Evolutionary conservation across 2,329 filamentous ascomycete genomes (phyloP), one percentile per base, ranked within the genome.

Genomic region (Botryotinia convoluta): DNA sequence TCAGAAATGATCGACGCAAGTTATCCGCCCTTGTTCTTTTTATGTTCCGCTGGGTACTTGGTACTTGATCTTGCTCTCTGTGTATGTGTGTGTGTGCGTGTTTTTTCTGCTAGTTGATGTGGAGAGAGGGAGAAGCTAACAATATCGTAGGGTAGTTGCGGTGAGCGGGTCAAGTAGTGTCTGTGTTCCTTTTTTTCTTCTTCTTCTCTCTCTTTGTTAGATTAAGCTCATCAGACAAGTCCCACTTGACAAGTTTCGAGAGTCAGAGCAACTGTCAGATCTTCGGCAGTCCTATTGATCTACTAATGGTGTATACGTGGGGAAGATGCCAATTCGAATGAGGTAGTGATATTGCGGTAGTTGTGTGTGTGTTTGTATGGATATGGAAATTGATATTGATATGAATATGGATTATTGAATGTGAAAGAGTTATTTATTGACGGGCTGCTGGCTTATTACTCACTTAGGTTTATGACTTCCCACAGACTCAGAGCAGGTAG

Each of bases 161-260:
- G 71, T 70, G 69, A 69, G 63, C 51, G 61, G 64, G 64, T 72
- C 64, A 37, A 54, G 29, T 26, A 62, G 32, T 54, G 54, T 67
- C 51, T 70, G 51, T 61, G 48, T 59, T 37, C 39, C 35, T 45
- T 51, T 59, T 74, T n/a, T 20, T 32, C 8, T 26, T 54, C 51
- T 54, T 54, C 51, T 54, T 54, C n/a, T 18, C 14, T 29, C 51
- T 54, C 51, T 54, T 54, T 54, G 51, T 54, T 76, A 78, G 76
- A 77, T 76, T 78, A 78, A 78, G 77, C 76, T 77, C 77, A 77
- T 75, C 69, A 77, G 74, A 73, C 65, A 61, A 60, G 68, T 76
- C 74, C 77, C 75, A 73, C 74, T 78, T 32, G 75, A 68, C 35
- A 37, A 68, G 75, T 72, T 70, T 57, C 57, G 51, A 62, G 37